phyloP scores from a whole-genome alignment of 768 basidiomycete species.

The Rhizopogon sp. region DNA sequence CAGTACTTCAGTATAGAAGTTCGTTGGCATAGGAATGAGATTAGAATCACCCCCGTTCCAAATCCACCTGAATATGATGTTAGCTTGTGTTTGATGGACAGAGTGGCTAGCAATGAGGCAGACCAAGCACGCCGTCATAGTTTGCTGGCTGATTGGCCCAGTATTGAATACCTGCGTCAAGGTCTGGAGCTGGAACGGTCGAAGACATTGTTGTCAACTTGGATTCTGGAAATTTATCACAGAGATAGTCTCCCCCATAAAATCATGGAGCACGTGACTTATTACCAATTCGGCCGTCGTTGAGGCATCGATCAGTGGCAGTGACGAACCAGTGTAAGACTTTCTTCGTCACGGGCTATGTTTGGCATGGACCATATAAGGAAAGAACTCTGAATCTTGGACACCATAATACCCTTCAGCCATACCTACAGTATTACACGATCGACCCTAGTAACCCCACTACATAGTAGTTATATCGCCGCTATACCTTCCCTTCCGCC shows the following conservation, averaged over 20 bases:
- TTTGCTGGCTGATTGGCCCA: conserved; percentile 81
- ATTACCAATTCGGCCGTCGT: too few relatives aligned
- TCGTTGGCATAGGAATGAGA: conserved; percentile 4
- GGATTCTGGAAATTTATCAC: not conserved
- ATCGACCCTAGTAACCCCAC: too few relatives aligned
- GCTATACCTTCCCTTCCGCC: not conserved
- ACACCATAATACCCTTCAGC: too few relatives aligned
- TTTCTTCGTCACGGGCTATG: too few relatives aligned
- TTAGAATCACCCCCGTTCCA: conserved; percentile 45
- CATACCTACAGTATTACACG: too few relatives aligned
- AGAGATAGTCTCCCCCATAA: too few relatives aligned
- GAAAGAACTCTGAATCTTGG: too few relatives aligned
- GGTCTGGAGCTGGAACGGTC: conserved; percentile 41
- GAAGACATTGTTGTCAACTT: conserved; percentile 4
- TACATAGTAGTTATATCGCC: too few relatives aligned
- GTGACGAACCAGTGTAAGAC: too few relatives aligned
- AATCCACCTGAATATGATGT: conserved; percentile 36
- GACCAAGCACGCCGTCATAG: conserved; percentile 84
- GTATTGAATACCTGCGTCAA: conserved; percentile 78
- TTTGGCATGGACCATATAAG: too few relatives aligned
- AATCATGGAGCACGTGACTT: too few relatives aligned
- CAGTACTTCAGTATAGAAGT: not conserved
- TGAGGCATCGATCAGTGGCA: too few relatives aligned
- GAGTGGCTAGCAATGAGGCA: conserved; percentile 12
- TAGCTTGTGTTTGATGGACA: conserved; percentile 28